A percentile compares a stretch with the other conserved stretches of the same genome.
Conservation (phyloP, 148 eudicot genomes). For the Vaccinium corymbosum region DNA sequence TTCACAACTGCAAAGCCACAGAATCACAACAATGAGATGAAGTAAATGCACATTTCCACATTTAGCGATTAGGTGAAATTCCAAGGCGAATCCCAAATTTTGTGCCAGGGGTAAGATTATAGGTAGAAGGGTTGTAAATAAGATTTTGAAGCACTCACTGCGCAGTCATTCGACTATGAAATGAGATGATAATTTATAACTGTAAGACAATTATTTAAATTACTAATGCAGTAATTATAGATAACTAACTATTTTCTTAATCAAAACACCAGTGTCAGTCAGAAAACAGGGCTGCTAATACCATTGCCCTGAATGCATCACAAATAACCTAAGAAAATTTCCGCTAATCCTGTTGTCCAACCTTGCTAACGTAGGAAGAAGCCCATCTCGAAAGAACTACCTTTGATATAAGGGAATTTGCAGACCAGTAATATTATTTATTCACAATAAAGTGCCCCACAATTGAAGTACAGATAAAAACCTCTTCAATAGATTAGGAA, state of each 20-base stretch:
- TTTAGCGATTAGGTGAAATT: constrained; percentile 16
- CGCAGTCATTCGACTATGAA: not conserved
- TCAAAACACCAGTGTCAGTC: not conserved
- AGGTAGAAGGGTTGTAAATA: not conserved
- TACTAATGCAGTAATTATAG: not conserved
- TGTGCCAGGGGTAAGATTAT: not conserved
- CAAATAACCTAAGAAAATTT: not conserved
- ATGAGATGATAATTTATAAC: not conserved
- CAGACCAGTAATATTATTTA: not conserved
- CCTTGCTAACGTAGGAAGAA: not conserved
- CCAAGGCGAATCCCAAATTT: not conserved
- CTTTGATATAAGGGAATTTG: not conserved
- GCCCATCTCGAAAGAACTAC: not conserved
- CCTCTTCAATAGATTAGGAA: not conserved
- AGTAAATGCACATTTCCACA: not conserved
- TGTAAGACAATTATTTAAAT: not conserved
- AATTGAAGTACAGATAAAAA: not conserved
- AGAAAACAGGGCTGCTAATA: constrained; percentile 1
- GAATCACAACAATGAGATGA: constrained; percentile 19
- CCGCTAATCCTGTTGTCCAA: not conserved
- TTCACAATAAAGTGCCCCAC: not conserved
- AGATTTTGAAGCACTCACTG: constrained; percentile 7
- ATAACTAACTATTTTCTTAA: not conserved
- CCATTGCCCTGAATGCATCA: not conserved
- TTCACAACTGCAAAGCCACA: constrained; percentile 76